Evolutionary conservation across 352 stramenopile species (phyloP).

Genomic region (Blastocystis sp.): DNA sequence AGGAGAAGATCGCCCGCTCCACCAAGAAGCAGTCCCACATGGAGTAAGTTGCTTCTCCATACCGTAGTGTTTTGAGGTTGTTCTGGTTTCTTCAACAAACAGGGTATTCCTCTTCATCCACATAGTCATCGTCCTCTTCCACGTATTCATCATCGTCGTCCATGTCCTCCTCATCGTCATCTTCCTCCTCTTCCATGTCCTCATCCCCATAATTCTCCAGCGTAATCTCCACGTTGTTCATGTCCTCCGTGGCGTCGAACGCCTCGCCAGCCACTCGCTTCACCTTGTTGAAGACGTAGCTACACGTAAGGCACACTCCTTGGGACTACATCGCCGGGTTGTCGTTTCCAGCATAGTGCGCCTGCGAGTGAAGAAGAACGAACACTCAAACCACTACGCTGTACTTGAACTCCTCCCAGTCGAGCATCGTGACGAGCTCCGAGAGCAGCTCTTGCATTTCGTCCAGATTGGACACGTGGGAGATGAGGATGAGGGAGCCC

Average conservation of each 20-base stretch:
- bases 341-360: conserved; percentile 25
- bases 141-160: not conserved
- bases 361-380: not conserved
- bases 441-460: conserved; percentile 56
- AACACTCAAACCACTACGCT: conserved; percentile 26
- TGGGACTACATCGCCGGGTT: conserved; percentile 8
- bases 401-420: not conserved
- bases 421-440: not conserved
- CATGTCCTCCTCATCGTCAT: not conserved
- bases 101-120: not conserved
- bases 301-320: not conserved
- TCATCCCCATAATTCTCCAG: conserved; percentile 10
- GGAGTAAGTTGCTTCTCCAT: too few relatives aligned
- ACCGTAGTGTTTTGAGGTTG: not conserved
- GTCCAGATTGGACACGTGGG: conserved; percentile 32
- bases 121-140: not conserved
- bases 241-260: conserved; percentile 2
- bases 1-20: too few relatives aligned
- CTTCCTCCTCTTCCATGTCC: not conserved
- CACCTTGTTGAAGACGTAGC: conserved; percentile 26
- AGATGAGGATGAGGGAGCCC: conserved; percentile 48
- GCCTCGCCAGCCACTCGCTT: conserved; percentile 6
- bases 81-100: not conserved
- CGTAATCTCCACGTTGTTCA: not conserved
- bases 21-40: too few relatives aligned